A percentile compares a stretch with the other conserved stretches of the same genome.
phyloP scores from a whole-genome alignment of 2,329 filamentous ascomycete genomes.

The Fusarium heterosporum region DNA sequence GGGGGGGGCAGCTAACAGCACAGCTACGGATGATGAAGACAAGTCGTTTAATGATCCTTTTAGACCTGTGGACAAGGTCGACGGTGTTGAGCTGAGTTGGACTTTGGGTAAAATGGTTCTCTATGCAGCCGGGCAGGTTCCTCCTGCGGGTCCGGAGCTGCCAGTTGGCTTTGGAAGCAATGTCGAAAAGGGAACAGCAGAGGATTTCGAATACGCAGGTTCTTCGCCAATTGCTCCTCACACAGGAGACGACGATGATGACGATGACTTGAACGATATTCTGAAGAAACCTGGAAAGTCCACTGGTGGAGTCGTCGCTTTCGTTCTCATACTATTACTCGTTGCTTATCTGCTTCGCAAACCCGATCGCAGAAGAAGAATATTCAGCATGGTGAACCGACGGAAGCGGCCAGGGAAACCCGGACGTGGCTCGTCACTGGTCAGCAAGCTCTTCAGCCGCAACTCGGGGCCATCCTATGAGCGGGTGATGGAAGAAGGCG shows the following conservation, averaged over 20 bases:
- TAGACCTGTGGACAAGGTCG: conserved; percentile 91
- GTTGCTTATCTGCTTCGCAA: conserved; percentile 81
- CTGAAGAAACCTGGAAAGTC: conserved; percentile 77
- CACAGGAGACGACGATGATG: conserved; percentile 62
- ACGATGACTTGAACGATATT: conserved; percentile 69
- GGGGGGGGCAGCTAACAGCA: conserved; percentile 71
- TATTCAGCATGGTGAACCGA: conserved; percentile 48
- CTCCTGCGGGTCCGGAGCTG: conserved; percentile 67
- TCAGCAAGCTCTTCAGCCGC: conserved; percentile 75
- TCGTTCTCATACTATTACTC: conserved; percentile 78
- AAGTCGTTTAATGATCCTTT: conserved; percentile 85
- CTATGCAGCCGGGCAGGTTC: conserved; percentile 90
- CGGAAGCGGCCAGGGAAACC: conserved; percentile 53
- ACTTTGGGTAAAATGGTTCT: conserved; percentile 96
- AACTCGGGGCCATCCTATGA: conserved; percentile 73
- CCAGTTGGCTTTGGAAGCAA: conserved; percentile 97
- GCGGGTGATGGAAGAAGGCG: conserved; percentile 84
- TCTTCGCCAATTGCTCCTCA: conserved; percentile 57
- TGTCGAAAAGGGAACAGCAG: conserved; percentile 68
- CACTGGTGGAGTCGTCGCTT: conserved; percentile 79
- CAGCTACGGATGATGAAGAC: conserved; percentile 76
- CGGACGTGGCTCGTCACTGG: conserved; percentile 64
- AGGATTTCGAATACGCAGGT: conserved; percentile 87
- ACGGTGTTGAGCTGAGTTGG: conserved; percentile 94
- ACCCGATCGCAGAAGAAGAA: conserved; percentile 72